Conservation (phyloP, 225 moss, liverwort and hornwort species). For the Physcomitrellopsis africana region DNA sequence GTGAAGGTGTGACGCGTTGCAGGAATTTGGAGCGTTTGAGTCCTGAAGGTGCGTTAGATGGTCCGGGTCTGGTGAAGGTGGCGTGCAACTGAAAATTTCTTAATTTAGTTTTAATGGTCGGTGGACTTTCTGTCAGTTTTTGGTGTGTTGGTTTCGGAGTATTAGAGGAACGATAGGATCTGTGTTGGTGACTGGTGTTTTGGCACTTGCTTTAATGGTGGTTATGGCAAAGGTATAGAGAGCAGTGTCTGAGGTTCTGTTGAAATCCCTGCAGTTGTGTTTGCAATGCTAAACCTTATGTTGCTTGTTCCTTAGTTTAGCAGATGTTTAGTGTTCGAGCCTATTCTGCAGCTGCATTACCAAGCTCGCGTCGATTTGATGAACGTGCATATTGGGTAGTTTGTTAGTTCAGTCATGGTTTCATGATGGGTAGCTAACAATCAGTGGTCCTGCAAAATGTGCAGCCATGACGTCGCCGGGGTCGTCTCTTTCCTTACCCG, state of each 20-base stretch:
- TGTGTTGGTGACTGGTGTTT: not conserved
- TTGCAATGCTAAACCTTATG: too few relatives aligned
- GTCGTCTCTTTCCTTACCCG: slow-evolving; percentile 45
- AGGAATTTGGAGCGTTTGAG: slow-evolving; percentile 1
- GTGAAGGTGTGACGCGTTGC: not conserved
- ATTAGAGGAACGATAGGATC: not conserved
- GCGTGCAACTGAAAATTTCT: slow-evolving; percentile 3
- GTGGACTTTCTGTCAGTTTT: slow-evolving; percentile 14
- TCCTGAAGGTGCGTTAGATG: slow-evolving; percentile 14
- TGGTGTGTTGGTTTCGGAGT: not conserved
- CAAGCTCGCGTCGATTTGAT: not conserved
- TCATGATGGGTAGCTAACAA: slow-evolving; percentile 34
- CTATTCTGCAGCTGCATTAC: not conserved
- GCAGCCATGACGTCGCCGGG: slow-evolving; percentile 44
- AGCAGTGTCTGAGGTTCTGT: too few relatives aligned
- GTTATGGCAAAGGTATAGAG: too few relatives aligned
- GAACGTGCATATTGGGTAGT: not conserved
- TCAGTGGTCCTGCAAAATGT: not conserved
- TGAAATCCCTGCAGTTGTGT: too few relatives aligned
- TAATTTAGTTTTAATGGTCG: slow-evolving; percentile 35
- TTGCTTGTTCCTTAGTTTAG: too few relatives aligned
- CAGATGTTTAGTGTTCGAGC: not conserved
- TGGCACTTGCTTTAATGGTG: too few relatives aligned
- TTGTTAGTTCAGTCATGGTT: not conserved
- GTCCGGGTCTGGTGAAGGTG: slow-evolving; percentile 3